Evolutionary conservation across 2,329 filamentous ascomycete genomes (phyloP), one percentile per base, ranked within the genome.

Genomic region (Lecanoromycetidae sp.): DNA sequence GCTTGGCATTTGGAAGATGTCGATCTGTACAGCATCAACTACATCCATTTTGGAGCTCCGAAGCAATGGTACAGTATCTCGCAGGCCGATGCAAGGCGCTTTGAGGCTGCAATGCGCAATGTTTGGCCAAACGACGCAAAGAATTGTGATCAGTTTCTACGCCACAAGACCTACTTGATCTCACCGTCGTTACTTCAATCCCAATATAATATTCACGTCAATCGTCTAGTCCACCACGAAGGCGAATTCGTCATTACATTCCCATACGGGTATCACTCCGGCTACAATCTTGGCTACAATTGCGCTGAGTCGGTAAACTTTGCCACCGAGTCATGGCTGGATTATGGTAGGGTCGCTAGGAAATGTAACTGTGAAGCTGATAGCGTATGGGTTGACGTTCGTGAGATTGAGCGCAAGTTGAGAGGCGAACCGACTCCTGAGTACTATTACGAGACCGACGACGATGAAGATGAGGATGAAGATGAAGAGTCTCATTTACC

Each of bases 21-120:
- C 34, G 91, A 98, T 68, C 76, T 98, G 4, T 98, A 98, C 77
- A 96, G 88, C 63, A 98, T 98, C 74, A 98, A 98, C 68, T 98
- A 95, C 63, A 87, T 98, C 50, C 91, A 98, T 61, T 98, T 98
- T 63, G 91, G 91, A 46, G 91, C 91, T 1, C 91, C 91, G 0
- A 98, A 98, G 66, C 91, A 98, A 63, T 98, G 91, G 91, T 98
- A 98, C 68, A 95, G 88, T 65, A 96, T 98, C 55, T 94, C 90
- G 0, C 93, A 96, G 63, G 84, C 85, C 55, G 91, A 98, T 62
- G 87, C 90, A 12, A 79, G 87, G 42, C 82, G 84, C 13, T 98
- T 98, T 57, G 91, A 98, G 65, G 79, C 80, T 30, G 90, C 87
- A 34, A 98, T 98, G 91, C 90, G 84, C 66, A 87, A 75, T 60